Evolutionary conservation across 306 rosid genomes (phyloP), one percentile per base, ranked within the genome.

Genomic region (Prunus mume): DNA sequence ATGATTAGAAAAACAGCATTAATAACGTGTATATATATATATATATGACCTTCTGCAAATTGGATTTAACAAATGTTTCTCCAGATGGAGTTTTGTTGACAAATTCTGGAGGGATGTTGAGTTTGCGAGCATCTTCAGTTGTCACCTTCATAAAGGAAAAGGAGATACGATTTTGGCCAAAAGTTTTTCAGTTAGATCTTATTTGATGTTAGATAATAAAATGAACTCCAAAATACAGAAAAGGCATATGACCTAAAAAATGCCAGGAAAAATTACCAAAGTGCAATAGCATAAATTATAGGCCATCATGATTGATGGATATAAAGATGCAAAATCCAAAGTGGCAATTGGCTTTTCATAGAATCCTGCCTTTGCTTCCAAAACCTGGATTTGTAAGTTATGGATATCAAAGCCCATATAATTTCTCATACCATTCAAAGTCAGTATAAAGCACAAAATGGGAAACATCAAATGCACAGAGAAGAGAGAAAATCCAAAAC

Each of bases 241-340:
- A 1, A 65, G 52, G 52, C 45, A 27, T 9, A 50, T 38, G 76
- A 69, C 5, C 27, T 74, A 72, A 80, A 27, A 76, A 49, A 24
- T 51, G 47, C 41, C 12, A 58, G 80, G 73, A 85, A 73, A 73
- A 79, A 52, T 84, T 87, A 94, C 98, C 97, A 94, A 88, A 76
- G 98, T 90, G 85, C 98, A 94, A 85, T 94, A 94, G 78, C 98
- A 94, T 83, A 94, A 82, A 83, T 94, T 94, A 89, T 94, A 94
- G 68, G 98, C 98, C 98, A 94, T 94, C 98, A 94, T 94, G 68
- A 94, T 94, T 43, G 98, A 94, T 32, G 98, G 98, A 87, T 94
- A 94, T 83, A 94, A 78, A 30, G 98, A 94, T 69, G 98, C 98
- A 80, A 94, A 94, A 87, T 94, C 98, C 85, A 94, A 85, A 27